Evolutionary conservation across 345 rosid genomes (phyloP).

Genomic region (Lepidium africanum): DNA sequence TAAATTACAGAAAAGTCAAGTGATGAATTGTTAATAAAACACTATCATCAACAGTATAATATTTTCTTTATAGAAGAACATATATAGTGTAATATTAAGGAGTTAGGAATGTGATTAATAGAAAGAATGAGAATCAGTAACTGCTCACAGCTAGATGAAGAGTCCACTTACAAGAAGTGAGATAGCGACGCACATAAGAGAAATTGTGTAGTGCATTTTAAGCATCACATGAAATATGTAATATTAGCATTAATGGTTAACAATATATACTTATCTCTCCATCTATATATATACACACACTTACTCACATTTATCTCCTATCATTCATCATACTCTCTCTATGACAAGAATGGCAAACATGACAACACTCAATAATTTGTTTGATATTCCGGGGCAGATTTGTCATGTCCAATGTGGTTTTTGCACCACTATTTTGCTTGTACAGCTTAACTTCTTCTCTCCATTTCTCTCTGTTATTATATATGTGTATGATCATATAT

Average conservation of each 20-base stretch:
- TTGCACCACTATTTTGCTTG: constrained; percentile 88
- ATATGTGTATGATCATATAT: not conserved
- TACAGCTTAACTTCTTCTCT: constrained; percentile 9
- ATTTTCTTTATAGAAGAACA: not conserved
- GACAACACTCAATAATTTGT: constrained; percentile 54
- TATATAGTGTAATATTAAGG: not conserved
- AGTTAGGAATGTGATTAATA: constrained; percentile 15
- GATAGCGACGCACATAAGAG: constrained; percentile 11
- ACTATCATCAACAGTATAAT: not conserved
- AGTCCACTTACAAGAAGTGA: constrained; percentile 17
- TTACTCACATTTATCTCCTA: not conserved
- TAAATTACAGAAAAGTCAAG: not conserved
- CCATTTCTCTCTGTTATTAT: not conserved
- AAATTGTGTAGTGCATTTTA: constrained; percentile 5
- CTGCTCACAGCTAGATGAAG: constrained; percentile 24
- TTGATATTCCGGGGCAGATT: constrained; percentile 85
- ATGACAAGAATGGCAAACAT: constrained; percentile 29
- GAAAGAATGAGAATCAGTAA: constrained; percentile 18
- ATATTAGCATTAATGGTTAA: not conserved
- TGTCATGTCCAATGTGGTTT: constrained; percentile 96
- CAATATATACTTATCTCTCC: not conserved
- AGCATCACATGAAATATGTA: constrained; percentile 6
- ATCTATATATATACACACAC: constrained; percentile 18
- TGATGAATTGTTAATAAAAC: not conserved
- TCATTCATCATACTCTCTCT: constrained; percentile 23